Evolutionary conservation across 805 yeast genomes (phyloP), one percentile per base, ranked within the genome.

Genomic region (Nakazawaea holstii): DNA sequence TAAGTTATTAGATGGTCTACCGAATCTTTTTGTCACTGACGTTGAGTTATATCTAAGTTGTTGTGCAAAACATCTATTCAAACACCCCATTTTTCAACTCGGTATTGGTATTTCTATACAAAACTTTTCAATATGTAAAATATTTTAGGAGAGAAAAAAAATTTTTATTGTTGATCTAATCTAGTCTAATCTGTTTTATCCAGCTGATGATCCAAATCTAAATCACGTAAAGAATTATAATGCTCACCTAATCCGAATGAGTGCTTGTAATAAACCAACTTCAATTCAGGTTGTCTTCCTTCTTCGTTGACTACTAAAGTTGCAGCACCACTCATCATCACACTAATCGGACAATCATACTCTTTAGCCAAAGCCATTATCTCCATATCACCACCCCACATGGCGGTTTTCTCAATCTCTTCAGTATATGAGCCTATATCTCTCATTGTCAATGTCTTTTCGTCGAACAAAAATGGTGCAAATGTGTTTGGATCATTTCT

Each of bases 301-400:
- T 69, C 72, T 53, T 79, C 88, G 55, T 87, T 86, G 48, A 87
- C 77, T 33, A 56, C 62, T 54, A 84, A 70, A 2, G 84, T 74
- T 5, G 90, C 76, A 36, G 88, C 76, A 0, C 95, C 95, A 41
- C 89, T 85, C 72, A 86, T 80, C 67, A 83, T 71, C 9, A 92
- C 82, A 41, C 82, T 72, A n/a, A 92, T 79, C 0, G 90, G 87
- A 54, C 87, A 80, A 50, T 82, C 72, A 56, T 73, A 86, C n/a
- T 77, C 79, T 50, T 79, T 74, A 1, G 95, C 74, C 36, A 91
- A 69, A 0, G 97, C 97, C 59, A 87, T 64, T 15, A 92, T 81
- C 68, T 92, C 99, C 70, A 89, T 70, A 57, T 94, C 97, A 8
- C 96, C 94, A 26, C 99, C 99, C 99, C 99, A 92, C 72, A 87